A percentile compares a stretch with the other conserved stretches of the same genome.
These are phyloP conservation scores for Aureococcus anophagefferens DNA, from an alignment of 108 stramenopile genomes.

Conservation along the genomic window DNA sequence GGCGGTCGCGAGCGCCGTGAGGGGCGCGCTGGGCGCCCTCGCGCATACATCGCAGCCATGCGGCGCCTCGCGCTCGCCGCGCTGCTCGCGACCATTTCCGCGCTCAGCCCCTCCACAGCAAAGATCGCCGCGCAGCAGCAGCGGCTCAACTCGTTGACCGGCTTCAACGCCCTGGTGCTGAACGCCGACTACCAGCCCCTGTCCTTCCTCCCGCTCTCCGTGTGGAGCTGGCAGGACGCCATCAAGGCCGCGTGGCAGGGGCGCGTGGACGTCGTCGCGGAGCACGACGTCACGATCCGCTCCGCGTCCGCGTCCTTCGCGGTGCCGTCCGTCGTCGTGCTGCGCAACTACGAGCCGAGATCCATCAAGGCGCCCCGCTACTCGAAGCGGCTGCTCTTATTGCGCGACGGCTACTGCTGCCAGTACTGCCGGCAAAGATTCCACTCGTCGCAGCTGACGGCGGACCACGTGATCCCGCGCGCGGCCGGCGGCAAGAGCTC, in stretches of 20 bases:
- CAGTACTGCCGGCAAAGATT: conserved; percentile 21
- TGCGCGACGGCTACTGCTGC: conserved; percentile 32
- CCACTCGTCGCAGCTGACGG: not conserved
- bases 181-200: conserved; percentile 42
- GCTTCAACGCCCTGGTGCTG: conserved; percentile 23
- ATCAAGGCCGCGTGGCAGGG: conserved; percentile 39
- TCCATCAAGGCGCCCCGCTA: conserved; percentile 17
- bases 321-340: conserved; percentile 34
- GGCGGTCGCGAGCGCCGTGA: too few species aligned
- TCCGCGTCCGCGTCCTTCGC: conserved; percentile 10
- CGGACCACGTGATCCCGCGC: conserved; percentile 10
- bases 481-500: not conserved
- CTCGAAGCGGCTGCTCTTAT: conserved; percentile 26
- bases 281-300: conserved; percentile 25
- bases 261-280: conserved; percentile 29
- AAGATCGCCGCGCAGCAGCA: too few species aligned
- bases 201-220: conserved; percentile 32
- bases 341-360: conserved; percentile 25
- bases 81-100: too few species aligned
- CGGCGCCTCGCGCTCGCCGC: too few species aligned
- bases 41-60: too few species aligned
- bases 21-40: too few species aligned
- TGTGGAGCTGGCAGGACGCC: conserved; percentile 22
- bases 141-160: too few species aligned
- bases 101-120: too few species aligned